phyloP scores from a whole-genome alignment of 208 protist species.

The Sergeia podlipaevii region DNA sequence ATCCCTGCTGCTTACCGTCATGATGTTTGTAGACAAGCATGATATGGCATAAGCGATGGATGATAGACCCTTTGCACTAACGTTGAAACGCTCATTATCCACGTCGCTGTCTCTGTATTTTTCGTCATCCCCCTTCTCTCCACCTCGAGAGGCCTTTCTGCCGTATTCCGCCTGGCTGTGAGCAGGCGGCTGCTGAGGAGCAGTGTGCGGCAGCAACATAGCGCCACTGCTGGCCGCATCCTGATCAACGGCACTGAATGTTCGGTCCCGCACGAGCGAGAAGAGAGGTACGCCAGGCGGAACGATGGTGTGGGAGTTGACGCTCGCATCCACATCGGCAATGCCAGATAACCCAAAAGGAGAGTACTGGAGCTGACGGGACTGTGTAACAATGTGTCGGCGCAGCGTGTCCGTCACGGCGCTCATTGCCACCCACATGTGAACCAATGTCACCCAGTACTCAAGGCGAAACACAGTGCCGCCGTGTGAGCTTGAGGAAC shows the following conservation, averaged over 20 bases:
- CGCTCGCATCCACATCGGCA: conserved; percentile 15
- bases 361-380: conserved; percentile 22
- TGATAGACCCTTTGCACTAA: conserved; percentile 26
- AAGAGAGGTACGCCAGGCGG: not conserved
- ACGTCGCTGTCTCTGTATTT: not conserved
- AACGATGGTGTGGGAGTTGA: conserved; percentile 6
- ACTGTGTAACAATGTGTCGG: conserved; percentile 34
- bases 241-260: conserved; percentile 21
- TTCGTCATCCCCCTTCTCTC: not conserved
- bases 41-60: conserved; percentile 56
- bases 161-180: not conserved
- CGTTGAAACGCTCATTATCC: conserved; percentile 25
- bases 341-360: conserved; percentile 13
- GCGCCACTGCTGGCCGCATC: conserved; percentile 4
- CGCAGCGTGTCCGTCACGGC: conserved; percentile 54
- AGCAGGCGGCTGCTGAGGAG: not conserved
- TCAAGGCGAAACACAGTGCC: conserved; percentile 27
- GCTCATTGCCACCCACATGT: conserved; percentile 52
- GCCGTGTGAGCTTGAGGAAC: not conserved
- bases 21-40: conserved; percentile 34
- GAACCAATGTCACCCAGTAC: conserved; percentile 58
- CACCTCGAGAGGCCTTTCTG: not conserved
- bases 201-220: not conserved
- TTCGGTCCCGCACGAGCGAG: too few relatives aligned
- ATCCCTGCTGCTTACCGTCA: conserved; percentile 10